phyloP scores from a whole-genome alignment of 257 asterid genomes.

The Fraxinus cuspidata region DNA sequence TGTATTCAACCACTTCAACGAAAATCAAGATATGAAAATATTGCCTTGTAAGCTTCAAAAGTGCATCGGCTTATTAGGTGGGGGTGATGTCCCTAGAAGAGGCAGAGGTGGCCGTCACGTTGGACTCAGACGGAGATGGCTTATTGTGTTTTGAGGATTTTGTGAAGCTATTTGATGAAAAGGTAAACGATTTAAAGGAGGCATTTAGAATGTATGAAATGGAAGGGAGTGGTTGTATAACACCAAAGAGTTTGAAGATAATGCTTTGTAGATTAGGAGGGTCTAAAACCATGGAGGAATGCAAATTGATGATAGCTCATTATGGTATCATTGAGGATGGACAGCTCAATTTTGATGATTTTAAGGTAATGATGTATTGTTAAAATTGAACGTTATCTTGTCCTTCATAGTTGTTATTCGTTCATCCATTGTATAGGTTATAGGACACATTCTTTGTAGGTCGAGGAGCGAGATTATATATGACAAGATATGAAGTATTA shows the following conservation, averaged over 20 bases:
- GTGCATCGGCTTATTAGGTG: slow-evolving; percentile 16
- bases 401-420: no score
- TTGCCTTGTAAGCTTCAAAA: slow-evolving; percentile 36
- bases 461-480: no score
- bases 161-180: slow-evolving; percentile 47
- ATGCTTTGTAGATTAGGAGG: slow-evolving; percentile 61
- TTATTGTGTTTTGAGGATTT: slow-evolving; percentile 56
- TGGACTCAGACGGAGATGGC: slow-evolving; percentile 59
- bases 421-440: not conserved
- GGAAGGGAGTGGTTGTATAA: slow-evolving; percentile 58
- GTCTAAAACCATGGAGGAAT: slow-evolving; percentile 43
- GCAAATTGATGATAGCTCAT: slow-evolving; percentile 48
- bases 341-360: slow-evolving; percentile 57
- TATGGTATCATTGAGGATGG: slow-evolving; percentile 69
- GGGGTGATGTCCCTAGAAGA: slow-evolving; percentile 49
- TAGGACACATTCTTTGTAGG: not conserved
- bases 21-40: slow-evolving; percentile 37
- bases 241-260: slow-evolving; percentile 57
- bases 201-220: slow-evolving; percentile 56
- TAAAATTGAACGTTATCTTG: not conserved
- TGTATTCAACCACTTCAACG: slow-evolving; percentile 36
- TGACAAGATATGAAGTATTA: no score
- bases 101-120: slow-evolving; percentile 45
- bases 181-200: slow-evolving; percentile 40
- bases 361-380: slow-evolving; percentile 51